Evolutionary conservation across 1,284 basidiomycete species (phyloP).

Genomic region (Rhizoctonia solani): DNA sequence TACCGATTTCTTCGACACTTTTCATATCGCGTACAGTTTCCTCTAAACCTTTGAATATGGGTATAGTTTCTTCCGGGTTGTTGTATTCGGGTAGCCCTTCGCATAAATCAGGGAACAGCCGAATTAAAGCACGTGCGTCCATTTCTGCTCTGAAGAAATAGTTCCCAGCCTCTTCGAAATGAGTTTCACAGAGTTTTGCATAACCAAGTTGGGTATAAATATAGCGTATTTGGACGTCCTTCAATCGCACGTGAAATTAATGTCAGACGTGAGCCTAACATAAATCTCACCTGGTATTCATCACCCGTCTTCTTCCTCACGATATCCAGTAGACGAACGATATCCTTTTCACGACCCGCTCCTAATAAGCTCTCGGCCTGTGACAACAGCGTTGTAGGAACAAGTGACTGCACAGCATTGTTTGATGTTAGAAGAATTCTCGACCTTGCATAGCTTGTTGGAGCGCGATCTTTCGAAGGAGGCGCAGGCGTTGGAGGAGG

Average conservation of each 20-base stretch:
- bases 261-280: constrained; percentile 45
- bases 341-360: constrained; percentile 66
- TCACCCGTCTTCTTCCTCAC: constrained; percentile 60
- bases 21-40: constrained; percentile 64
- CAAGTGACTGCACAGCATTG: constrained; percentile 66
- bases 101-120: constrained; percentile 73
- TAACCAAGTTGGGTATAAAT: constrained; percentile 78
- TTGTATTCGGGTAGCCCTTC: constrained; percentile 47
- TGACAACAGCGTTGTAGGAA: constrained; percentile 71
- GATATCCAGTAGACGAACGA: constrained; percentile 62
- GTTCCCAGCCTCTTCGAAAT: constrained; percentile 76
- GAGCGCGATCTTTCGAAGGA: constrained; percentile 9
- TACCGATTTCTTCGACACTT: constrained; percentile 75
- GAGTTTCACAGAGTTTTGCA: constrained; percentile 67
- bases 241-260: background rate
- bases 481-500: constrained; percentile 36
- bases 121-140: constrained; percentile 75
- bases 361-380: constrained; percentile 73
- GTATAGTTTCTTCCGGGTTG: constrained; percentile 50
- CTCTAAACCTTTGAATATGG: constrained; percentile 69
- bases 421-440: constrained; percentile 64
- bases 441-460: constrained; percentile 46
- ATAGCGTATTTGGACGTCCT: constrained; percentile 54
- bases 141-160: constrained; percentile 70
- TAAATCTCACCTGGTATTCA: constrained; percentile 50